These are phyloP conservation scores for Debaryomyces coudertii DNA, from an alignment of 1,139 yeast genomes.

Conservation along the genomic window DNA sequence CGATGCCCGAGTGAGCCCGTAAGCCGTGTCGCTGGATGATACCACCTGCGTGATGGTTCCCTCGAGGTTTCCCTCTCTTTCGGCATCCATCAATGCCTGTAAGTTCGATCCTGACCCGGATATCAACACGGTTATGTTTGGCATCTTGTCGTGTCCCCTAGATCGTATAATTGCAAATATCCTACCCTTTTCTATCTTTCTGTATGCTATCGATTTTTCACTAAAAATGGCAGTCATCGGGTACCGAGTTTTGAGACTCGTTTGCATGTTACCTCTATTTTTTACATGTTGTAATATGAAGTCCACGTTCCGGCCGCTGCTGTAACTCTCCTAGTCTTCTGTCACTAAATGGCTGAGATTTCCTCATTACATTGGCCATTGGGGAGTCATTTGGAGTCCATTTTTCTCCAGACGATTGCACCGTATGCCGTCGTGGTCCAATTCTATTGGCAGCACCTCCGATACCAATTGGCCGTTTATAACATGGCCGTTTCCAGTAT, in stretches of 20 bases:
- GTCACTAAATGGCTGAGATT: not conserved
- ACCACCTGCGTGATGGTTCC: slow-evolving; percentile 75
- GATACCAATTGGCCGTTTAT: not conserved
- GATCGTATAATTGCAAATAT: not conserved
- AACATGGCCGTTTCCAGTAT: not conserved
- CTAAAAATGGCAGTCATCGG: not conserved
- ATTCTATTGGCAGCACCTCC: not conserved
- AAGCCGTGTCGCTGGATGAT: slow-evolving; percentile 82
- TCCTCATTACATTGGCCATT: not conserved
- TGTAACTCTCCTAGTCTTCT: not conserved
- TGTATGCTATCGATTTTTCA: not conserved
- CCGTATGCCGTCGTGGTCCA: too few relatives aligned
- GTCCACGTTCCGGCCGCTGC: too few relatives aligned
- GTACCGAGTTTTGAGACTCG: not conserved
- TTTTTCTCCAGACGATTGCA: too few relatives aligned
- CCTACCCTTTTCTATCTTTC: not conserved
- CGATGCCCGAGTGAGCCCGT: slow-evolving; percentile 78
- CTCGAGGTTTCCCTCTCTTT: slow-evolving; percentile 39
- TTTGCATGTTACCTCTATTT: not conserved
- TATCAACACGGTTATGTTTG: slow-evolving; percentile 71
- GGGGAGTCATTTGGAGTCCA: too few relatives aligned
- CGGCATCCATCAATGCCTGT: slow-evolving; percentile 89
- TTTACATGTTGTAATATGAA: not conserved
- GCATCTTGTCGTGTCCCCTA: slow-evolving; percentile 10
- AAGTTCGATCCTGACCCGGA: slow-evolving; percentile 95